A percentile compares a stretch with the other conserved stretches of the same genome.
Conservation (phyloP, 2,329 filamentous ascomycete species). For the Dissoconium aciculare region DNA sequence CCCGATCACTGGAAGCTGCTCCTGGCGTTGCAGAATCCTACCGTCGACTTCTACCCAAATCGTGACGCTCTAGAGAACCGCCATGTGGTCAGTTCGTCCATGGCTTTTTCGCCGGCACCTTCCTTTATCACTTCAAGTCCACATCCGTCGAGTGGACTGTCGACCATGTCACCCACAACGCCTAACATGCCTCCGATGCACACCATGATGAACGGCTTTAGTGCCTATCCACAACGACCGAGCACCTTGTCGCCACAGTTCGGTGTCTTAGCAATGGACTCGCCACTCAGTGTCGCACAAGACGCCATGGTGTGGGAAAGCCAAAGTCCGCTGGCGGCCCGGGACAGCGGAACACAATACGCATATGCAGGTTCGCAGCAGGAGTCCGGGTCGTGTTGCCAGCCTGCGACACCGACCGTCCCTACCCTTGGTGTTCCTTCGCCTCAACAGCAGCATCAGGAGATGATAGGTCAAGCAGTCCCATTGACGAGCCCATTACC, state of each 20-base stretch:
- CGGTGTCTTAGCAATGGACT: conserved; percentile 21
- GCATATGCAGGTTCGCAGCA: conserved; percentile 8
- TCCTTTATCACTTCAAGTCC: neutral
- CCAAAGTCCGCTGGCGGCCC: conserved; percentile 13
- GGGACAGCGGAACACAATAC: conserved; percentile 9
- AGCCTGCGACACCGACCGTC: conserved; percentile 8
- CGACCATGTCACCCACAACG: neutral
- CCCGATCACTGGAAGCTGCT: conserved; percentile 20
- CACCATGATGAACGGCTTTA: conserved; percentile 8
- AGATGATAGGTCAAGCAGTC: neutral
- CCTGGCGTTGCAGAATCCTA: conserved; percentile 18
- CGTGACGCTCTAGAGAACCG: conserved; percentile 17
- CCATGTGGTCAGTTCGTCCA: conserved; percentile 2
- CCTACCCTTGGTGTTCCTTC: conserved; percentile 4
- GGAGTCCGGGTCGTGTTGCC: conserved; percentile 15
- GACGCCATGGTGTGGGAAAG: conserved; percentile 15
- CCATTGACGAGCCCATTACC: neutral
- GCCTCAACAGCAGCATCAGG: too few relatives aligned
- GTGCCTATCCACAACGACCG: conserved; percentile 7
- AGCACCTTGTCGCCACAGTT: conserved; percentile 16
- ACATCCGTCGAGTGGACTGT: conserved; percentile 4
- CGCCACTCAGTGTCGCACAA: conserved; percentile 13
- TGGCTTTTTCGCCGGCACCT: neutral
- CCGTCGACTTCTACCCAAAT: conserved; percentile 17
- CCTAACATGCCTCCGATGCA: conserved; percentile 6